phyloP scores from a whole-genome alignment of 1,284 basidiomycete genomes.

The Fomitopsis schrenkii region DNA sequence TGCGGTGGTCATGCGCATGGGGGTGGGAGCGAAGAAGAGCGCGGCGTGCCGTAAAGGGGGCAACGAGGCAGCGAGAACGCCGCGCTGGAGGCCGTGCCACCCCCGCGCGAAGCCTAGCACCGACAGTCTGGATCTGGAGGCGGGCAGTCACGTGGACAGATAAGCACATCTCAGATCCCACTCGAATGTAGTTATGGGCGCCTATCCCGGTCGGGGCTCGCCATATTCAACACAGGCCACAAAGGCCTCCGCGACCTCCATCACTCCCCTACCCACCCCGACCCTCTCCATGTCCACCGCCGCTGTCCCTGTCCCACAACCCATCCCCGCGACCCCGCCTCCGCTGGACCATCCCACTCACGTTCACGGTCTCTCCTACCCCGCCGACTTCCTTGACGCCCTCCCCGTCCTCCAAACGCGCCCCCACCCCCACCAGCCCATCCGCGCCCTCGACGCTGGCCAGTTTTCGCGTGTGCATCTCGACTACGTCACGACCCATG shows the following conservation, averaged over 20 bases:
- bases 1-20: not conserved
- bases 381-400: constrained; percentile 32
- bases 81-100: not conserved
- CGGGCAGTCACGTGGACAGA: constrained; percentile 6
- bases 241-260: not conserved
- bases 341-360: not conserved
- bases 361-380: constrained; percentile 42
- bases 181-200: not conserved
- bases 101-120: not conserved
- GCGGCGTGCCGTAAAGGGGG: constrained; percentile 2
- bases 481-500: constrained; percentile 59
- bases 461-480: constrained; percentile 62
- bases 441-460: constrained; percentile 49
- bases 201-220: not conserved
- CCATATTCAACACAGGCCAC: constrained; percentile 3
- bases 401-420: constrained; percentile 36
- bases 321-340: constrained; percentile 3
- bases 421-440: constrained; percentile 35
- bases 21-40: constrained; percentile 1
- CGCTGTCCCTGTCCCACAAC: not conserved
- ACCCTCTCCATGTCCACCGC: not conserved
- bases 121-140: not conserved
- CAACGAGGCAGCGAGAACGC: constrained; percentile 2
- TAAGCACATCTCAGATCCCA: constrained; percentile 5
- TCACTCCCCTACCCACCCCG: not conserved